Conservation (phyloP, 2,329 filamentous ascomycete species). For the Tolypocladium endophyticum region DNA sequence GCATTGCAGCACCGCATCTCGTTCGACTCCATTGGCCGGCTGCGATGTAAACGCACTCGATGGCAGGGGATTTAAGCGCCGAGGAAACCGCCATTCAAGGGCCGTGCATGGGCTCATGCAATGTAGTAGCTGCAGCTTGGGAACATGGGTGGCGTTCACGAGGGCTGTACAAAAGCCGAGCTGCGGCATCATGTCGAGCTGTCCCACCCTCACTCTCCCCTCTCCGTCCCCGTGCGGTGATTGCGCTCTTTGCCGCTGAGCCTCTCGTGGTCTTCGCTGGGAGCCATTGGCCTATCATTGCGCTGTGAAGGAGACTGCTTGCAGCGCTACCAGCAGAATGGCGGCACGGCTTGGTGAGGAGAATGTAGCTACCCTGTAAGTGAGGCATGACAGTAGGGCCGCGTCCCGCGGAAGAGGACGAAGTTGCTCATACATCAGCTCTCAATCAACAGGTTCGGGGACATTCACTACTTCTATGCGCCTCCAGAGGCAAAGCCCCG, state of each 20-base stretch:
- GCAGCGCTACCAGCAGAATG: conserved; percentile 20
- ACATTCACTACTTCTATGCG: conserved; percentile 70
- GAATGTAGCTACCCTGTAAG: conserved; percentile 40
- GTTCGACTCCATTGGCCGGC: background rate
- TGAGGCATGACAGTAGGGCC: conserved; percentile 1
- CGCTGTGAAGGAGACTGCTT: background rate
- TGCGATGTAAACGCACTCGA: background rate
- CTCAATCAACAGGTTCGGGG: conserved; percentile 51
- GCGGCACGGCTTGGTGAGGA: conserved; percentile 37
- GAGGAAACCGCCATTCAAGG: background rate
- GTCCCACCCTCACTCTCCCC: background rate
- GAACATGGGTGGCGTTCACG: background rate
- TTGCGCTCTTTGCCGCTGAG: background rate
- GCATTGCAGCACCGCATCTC: background rate
- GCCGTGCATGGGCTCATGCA: background rate
- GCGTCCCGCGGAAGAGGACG: background rate
- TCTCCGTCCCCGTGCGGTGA: background rate
- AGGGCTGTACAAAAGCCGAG: conserved; percentile 13
- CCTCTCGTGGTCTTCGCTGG: background rate
- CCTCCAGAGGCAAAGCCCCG: conserved; percentile 54
- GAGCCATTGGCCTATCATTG: background rate
- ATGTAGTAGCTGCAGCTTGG: background rate
- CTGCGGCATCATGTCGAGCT: background rate
- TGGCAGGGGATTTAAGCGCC: background rate
- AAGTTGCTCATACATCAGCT: background rate